Conservation (phyloP, 2,329 filamentous ascomycete species). For the Fusarium marasasianum region DNA sequence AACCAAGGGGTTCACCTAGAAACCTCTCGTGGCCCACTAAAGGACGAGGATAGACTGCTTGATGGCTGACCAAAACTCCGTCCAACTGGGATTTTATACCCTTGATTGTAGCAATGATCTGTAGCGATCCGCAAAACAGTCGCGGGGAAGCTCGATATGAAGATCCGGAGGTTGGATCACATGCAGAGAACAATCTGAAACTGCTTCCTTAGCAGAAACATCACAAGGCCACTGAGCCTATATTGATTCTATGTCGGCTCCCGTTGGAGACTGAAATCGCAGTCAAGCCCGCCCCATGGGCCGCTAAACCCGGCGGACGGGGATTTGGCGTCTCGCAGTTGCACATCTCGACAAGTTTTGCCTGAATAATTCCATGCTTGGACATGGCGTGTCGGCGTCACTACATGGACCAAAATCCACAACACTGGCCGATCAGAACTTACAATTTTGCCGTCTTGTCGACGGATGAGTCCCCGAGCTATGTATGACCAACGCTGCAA, state of each 20-base stretch:
- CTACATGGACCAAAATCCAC: conserved; percentile 28
- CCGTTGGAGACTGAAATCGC: conserved; percentile 32
- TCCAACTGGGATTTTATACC: conserved; percentile 13
- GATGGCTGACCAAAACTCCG: conserved; percentile 22
- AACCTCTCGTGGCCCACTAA: conserved; percentile 20
- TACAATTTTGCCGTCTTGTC: conserved; percentile 6
- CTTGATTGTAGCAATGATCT: conserved; percentile 12
- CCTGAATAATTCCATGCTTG: conserved; percentile 32
- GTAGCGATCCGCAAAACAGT: conserved; percentile 25
- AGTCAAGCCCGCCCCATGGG: conserved; percentile 15
- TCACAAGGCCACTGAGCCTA: conserved; percentile 37
- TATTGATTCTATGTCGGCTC: conserved; percentile 35
- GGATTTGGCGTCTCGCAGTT: conserved; percentile 16
- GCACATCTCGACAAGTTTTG: conserved; percentile 38
- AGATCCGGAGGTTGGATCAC: conserved; percentile 20
- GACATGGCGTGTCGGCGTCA: conserved; percentile 27
- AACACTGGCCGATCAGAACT: conserved; percentile 4
- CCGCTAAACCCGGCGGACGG: conserved; percentile 7
- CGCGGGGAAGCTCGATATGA: conserved; percentile 22
- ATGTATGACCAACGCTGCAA: conserved; percentile 35
- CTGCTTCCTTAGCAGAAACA: conserved; percentile 18
- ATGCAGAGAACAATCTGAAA: conserved; percentile 32
- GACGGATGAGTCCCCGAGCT: conserved; percentile 14
- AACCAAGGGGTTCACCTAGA: conserved; percentile 16
- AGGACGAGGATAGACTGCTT: conserved; percentile 9